Evolutionary conservation across 805 yeast species (phyloP), one percentile per base, ranked within the genome.

Genomic region (Torulaspora indica): DNA sequence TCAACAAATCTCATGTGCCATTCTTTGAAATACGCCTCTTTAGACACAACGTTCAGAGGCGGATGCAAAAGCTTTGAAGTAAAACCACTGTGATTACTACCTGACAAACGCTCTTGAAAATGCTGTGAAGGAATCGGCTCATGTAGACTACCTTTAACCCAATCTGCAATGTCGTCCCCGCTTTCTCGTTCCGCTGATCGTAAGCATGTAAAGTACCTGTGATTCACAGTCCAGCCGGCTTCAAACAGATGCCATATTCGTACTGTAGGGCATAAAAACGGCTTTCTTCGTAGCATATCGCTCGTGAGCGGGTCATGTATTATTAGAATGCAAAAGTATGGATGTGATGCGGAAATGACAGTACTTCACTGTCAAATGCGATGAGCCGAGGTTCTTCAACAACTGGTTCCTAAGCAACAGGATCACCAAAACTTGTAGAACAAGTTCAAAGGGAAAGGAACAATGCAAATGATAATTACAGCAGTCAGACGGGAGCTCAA

Each of bases 1-100:
- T 23, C 24, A 13, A 22, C 20, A 35, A 60, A 59, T 28, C 51
- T 47, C 10, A 23, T 8, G 13, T 47, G 40, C 66, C 64, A 55
- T 20, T 33, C 18, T 12, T 13, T 31, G 25, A 35, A 4, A 23
- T 42, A 48, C 22, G 42, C 45, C 12, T 42, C 40, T 13, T 45
- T 31, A 18, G 49, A 32, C 15, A 45, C 28, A 7, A 28, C 15
- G n/a, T 35, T 32, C 5, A 37, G 6, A 6, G 42, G 30, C 32
- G 24, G 18, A 7, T 5, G 15, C 27, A n/a, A 9, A 14, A 12
- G 12, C 18, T 8, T 12, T 22, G 14, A 40, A n/a, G 24, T 3
- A 28, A 22, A 14, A 10, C 37, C 30, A 14, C 20, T 8, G 3
- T 28, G 5, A 13, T 23, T n/a, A 15, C 31, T 10, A 23, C 10